These are phyloP conservation scores for Polyrhizophydium stewartii DNA, from an alignment of 371 early-diverging fungal species.

Conservation along the genomic window DNA sequence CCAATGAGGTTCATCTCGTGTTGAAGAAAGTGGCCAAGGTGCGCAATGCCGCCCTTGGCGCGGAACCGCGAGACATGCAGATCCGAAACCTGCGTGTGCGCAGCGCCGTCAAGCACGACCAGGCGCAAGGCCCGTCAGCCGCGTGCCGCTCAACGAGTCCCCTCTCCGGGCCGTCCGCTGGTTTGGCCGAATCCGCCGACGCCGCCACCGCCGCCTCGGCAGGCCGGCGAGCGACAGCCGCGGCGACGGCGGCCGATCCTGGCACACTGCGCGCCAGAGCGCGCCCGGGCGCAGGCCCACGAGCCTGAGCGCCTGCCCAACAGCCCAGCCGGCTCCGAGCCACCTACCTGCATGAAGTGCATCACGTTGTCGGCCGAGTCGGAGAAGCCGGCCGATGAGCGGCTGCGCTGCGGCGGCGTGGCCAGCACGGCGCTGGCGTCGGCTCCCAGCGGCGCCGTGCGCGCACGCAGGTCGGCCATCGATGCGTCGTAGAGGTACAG, in stretches of 20 bases:
- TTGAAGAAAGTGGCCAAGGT: constrained; percentile 63
- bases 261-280: background rate
- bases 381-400: background rate
- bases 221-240: background rate
- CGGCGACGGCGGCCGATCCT: background rate
- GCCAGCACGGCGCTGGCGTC: background rate
- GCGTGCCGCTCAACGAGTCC: too few relatives aligned
- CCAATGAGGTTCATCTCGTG: constrained; percentile 31
- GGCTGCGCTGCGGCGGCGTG: background rate
- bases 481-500: background rate
- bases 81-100: constrained; percentile 64
- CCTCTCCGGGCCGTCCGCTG: background rate
- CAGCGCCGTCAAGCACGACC: constrained; percentile 2
- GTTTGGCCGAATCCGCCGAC: background rate
- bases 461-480: background rate
- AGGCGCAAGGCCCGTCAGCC: background rate
- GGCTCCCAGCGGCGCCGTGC: background rate
- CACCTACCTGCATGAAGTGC: background rate
- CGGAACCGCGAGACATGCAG: constrained; percentile 74
- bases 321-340: background rate
- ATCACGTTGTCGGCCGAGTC: constrained; percentile 1
- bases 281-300: too few relatives aligned
- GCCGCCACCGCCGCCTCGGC: background rate
- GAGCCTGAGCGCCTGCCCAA: too few relatives aligned
- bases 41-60: constrained; percentile 60